These are phyloP conservation scores for Thelephora ganbajun DNA, from an alignment of 768 basidiomycete species.

Conservation along the genomic window DNA sequence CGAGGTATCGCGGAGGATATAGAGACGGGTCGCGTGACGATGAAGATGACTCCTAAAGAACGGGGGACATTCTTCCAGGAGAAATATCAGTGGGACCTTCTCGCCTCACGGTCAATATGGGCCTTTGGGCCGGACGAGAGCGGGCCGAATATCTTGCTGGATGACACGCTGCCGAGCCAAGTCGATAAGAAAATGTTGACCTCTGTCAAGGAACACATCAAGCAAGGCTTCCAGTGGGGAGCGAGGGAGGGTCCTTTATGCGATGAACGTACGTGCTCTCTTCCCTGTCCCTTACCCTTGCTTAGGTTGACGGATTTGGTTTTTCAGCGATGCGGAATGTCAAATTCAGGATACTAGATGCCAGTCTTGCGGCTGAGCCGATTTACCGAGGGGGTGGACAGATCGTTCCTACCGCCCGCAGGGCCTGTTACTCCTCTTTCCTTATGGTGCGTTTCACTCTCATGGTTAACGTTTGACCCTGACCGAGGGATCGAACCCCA, in stretches of 20 bases:
- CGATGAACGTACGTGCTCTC: constrained; percentile 78
- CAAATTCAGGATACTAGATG: constrained; percentile 92
- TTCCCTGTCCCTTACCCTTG: constrained; percentile 1
- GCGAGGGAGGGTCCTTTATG: constrained; percentile 94
- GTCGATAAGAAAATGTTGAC: constrained; percentile 87
- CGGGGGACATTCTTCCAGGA: constrained; percentile 92
- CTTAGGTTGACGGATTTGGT: background rate
- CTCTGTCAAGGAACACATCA: constrained; percentile 88
- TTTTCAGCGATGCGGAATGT: constrained; percentile 88
- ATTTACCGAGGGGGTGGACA: constrained; percentile 98
- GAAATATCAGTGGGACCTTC: constrained; percentile 95
- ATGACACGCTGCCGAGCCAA: constrained; percentile 93
- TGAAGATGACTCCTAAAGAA: constrained; percentile 92
- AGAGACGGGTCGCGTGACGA: constrained; percentile 83
- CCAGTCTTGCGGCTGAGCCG: constrained; percentile 84
- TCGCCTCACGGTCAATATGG: constrained; percentile 98
- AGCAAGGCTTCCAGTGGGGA: constrained; percentile 99
- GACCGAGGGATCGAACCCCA: constrained; percentile 16
- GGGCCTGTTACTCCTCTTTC: constrained; percentile 98
- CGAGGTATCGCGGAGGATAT: constrained; percentile 93
- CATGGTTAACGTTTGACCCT: background rate
- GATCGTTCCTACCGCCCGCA: constrained; percentile 96
- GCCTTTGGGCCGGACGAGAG: constrained; percentile 96
- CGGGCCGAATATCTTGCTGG: constrained; percentile 85
- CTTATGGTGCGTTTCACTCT: constrained; percentile 59